These are phyloP conservation scores for Talaromyces thailandensis DNA, from an alignment of 495 filamentous ascomycete genomes.

Conservation along the genomic window DNA sequence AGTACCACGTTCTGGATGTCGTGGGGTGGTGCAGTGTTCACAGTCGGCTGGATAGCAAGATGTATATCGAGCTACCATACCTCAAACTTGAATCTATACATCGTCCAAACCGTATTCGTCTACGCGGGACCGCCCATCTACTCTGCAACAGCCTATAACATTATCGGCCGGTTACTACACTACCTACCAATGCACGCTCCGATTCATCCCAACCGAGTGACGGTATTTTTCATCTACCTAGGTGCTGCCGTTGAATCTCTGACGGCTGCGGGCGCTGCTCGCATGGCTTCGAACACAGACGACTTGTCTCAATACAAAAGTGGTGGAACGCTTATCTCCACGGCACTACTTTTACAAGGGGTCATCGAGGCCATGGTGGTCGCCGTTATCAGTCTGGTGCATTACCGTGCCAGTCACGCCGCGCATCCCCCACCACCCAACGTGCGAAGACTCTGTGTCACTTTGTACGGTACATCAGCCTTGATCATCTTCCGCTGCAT, in stretches of 20 bases:
- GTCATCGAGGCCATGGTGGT: conserved; percentile 26
- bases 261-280: conserved; percentile 29
- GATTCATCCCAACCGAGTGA: conserved; percentile 28
- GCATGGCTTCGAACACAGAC: conserved; percentile 16
- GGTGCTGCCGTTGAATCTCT: conserved; percentile 27
- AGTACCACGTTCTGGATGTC: conserved; percentile 35
- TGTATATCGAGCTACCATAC: conserved; percentile 27
- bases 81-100: conserved; percentile 31
- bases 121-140: conserved; percentile 45
- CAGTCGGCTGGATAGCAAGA: conserved; percentile 33
- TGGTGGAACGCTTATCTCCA: conserved; percentile 23
- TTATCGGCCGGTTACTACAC: conserved; percentile 45
- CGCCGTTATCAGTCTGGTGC: conserved; percentile 23
- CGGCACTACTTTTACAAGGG: conserved; percentile 25
- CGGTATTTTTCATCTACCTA: conserved; percentile 25
- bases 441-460: conserved; percentile 24
- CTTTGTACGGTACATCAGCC: conserved; percentile 30
- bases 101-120: conserved; percentile 42
- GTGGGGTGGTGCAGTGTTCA: conserved; percentile 31
- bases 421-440: conserved; percentile 18
- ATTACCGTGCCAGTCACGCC: conserved; percentile 17
- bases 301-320: conserved; percentile 13
- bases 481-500: conserved; percentile 29
- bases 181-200: conserved; percentile 33
- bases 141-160: conserved; percentile 50